These are phyloP conservation scores for Kluyveromyces nonfermentans DNA, from an alignment of 805 yeast genomes.

Conservation along the genomic window DNA sequence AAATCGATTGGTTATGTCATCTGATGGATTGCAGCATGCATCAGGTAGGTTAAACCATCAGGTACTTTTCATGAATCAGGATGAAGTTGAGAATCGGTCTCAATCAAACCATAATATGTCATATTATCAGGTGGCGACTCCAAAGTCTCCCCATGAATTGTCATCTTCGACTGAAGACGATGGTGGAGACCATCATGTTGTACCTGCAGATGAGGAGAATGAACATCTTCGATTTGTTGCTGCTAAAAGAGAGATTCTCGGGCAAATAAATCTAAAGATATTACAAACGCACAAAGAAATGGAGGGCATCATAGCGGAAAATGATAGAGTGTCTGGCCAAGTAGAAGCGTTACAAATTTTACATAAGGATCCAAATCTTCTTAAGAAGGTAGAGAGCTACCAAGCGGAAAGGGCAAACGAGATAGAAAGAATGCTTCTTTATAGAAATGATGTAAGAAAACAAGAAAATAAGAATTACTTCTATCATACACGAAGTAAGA, in stretches of 20 bases:
- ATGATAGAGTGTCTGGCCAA: conserved; percentile 49
- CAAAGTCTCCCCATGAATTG: conserved; percentile 35
- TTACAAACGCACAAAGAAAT: conserved; percentile 50
- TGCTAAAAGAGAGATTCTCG: conserved; percentile 28
- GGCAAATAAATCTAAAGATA: conserved; percentile 51
- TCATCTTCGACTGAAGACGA: conserved; percentile 20
- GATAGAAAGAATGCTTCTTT: conserved; percentile 4
- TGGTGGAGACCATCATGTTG: conserved; percentile 13
- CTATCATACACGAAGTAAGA: conserved; percentile 29
- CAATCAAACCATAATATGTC: conserved; percentile 7
- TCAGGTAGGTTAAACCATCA: conserved; percentile 2
- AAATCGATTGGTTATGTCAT: not conserved
- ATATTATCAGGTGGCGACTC: conserved; percentile 34
- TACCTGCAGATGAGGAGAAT: conserved; percentile 16
- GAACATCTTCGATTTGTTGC: conserved; percentile 23
- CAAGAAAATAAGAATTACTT: conserved; percentile 4
- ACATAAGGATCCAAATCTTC: conserved; percentile 27
- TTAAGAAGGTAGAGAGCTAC: conserved; percentile 15
- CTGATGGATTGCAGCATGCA: not conserved
- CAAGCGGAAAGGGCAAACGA: conserved; percentile 13
- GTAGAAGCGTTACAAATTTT: conserved; percentile 41
- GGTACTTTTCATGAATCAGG: conserved; percentile 9
- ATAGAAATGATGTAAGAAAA: not conserved
- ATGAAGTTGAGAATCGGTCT: conserved; percentile 5
- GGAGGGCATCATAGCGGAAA: conserved; percentile 41